Conservation (phyloP, 345 rosid species). For the Streptanthus diversifolius region DNA sequence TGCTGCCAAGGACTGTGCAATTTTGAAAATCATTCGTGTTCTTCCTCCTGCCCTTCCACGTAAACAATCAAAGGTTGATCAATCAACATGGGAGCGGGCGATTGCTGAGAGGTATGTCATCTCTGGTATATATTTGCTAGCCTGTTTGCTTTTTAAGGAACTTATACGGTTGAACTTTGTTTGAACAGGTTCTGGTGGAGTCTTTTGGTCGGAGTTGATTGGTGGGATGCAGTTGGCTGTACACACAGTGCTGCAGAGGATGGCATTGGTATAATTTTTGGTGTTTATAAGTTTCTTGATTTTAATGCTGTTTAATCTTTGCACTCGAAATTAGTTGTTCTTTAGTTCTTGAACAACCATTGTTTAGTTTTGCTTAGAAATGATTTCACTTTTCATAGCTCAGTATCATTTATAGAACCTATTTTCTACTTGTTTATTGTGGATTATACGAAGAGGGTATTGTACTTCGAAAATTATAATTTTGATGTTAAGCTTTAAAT, state of each 20-base stretch:
- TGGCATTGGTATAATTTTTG: slow-evolving; percentile 60
- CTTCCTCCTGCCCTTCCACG: slow-evolving; percentile 91
- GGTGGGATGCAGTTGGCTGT: slow-evolving; percentile 99
- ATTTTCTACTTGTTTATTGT: background rate
- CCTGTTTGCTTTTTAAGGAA: background rate
- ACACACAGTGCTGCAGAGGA: slow-evolving; percentile 99
- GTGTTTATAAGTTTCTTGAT: background rate
- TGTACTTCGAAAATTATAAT: background rate
- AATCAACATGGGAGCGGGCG: slow-evolving; percentile 93
- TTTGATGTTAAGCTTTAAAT: background rate
- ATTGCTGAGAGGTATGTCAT: slow-evolving; percentile 90
- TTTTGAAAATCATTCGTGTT: slow-evolving; percentile 88
- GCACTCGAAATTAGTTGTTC: background rate
- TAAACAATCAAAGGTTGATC: slow-evolving; percentile 68
- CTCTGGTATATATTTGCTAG: background rate
- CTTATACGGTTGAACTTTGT: slow-evolving; percentile 1
- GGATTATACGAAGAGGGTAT: background rate
- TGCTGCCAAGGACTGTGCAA: slow-evolving; percentile 68
- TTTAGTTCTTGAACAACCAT: background rate
- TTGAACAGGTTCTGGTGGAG: slow-evolving; percentile 98
- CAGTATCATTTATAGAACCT: background rate
- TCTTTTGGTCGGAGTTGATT: slow-evolving; percentile 99
- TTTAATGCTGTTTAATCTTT: background rate
- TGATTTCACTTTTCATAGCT: slow-evolving; percentile 3
- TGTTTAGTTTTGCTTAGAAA: background rate